Percentiles rank a stretch among this genome's conserved stretches.
Evolutionary conservation across 768 basidiomycete genomes (phyloP).

Genomic region (Fistulinella prunicolor): DNA sequence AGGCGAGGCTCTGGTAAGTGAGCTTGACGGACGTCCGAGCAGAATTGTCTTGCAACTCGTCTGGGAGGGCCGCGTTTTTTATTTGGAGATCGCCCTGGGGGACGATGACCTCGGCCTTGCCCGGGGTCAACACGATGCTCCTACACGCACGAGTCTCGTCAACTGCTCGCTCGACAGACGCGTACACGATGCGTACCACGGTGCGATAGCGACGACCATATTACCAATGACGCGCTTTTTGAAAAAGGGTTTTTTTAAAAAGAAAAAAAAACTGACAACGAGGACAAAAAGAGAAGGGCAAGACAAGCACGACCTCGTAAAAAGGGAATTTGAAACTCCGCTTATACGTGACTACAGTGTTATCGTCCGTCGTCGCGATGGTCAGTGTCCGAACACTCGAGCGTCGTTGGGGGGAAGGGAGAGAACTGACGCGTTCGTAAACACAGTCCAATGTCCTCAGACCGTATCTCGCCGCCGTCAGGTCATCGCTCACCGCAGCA

Average conservation of each 20-base stretch:
- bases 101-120: conserved; percentile 52
- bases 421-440: conserved; percentile 5
- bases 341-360: conserved; percentile 5
- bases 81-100: conserved; percentile 71
- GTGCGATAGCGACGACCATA: conserved; percentile 61
- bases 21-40: conserved; percentile 69
- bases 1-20: conserved; percentile 43
- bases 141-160: conserved; percentile 33
- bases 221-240: conserved; percentile 13
- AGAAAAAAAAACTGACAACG: conserved; percentile 1
- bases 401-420: no score
- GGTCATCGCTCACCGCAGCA: conserved; percentile 96
- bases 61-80: conserved; percentile 80
- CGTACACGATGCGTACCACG: conserved; percentile 50
- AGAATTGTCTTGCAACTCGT: conserved; percentile 58
- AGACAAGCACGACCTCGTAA: no score
- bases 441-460: conserved; percentile 88
- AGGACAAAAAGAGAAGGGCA: no score
- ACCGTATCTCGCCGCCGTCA: conserved; percentile 93
- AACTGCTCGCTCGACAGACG: conserved; percentile 1
- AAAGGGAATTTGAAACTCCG: conserved; percentile 45
- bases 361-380: conserved; percentile 38
- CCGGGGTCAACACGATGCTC: conserved; percentile 60
- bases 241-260: conserved; percentile 5
- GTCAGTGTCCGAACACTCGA: conserved; percentile 38